A percentile compares a stretch with the other conserved stretches of the same genome.
These are phyloP conservation scores for Pseudocercospora cruenta DNA, from an alignment of 2,329 filamentous ascomycete genomes.

Conservation along the genomic window DNA sequence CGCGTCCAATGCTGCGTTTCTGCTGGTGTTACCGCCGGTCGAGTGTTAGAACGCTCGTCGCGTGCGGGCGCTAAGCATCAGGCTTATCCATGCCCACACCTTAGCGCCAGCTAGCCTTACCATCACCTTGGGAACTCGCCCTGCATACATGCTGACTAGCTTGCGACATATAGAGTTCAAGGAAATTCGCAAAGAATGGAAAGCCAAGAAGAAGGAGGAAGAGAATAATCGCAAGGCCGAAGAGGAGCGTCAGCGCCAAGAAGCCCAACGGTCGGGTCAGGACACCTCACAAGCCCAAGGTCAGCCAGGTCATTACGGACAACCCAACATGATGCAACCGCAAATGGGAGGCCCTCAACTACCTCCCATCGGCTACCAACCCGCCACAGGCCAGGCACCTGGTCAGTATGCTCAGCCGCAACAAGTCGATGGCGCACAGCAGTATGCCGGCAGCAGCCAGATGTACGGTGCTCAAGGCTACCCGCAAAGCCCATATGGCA, in stretches of 20 bases:
- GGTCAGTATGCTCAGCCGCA: slow-evolving; percentile 53
- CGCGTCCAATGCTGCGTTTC: slow-evolving; percentile 11
- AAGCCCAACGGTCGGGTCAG: slow-evolving; percentile 58
- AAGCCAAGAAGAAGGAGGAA: slow-evolving; percentile 98
- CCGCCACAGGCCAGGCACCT: slow-evolving; percentile 48
- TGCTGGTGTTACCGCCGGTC: slow-evolving; percentile 30
- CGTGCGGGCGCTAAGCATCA: slow-evolving; percentile 37
- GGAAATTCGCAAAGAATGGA: slow-evolving; percentile 99
- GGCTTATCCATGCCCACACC: slow-evolving; percentile 33
- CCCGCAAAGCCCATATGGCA: slow-evolving; percentile 55
- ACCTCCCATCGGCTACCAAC: slow-evolving; percentile 57
- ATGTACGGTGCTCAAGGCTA: slow-evolving; percentile 54
- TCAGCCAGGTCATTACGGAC: slow-evolving; percentile 50
- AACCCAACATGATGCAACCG: slow-evolving; percentile 49
- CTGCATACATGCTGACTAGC: slow-evolving; percentile 43
- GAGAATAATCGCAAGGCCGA: slow-evolving; percentile 86
- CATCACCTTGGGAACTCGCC: slow-evolving; percentile 27
- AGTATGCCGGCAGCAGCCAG: slow-evolving; percentile 49
- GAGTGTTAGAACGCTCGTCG: slow-evolving; percentile 31
- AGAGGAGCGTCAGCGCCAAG: slow-evolving; percentile 78
- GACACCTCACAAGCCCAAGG: slow-evolving; percentile 56
- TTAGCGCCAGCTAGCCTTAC: slow-evolving; percentile 38
- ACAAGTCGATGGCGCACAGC: slow-evolving; percentile 53
- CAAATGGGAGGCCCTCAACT: slow-evolving; percentile 53
- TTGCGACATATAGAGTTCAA: slow-evolving; percentile 77